Evolutionary conservation across 176 grass and related monocot species (phyloP), one percentile per base, ranked within the genome.

Genomic region (Oryza longistaminata): DNA sequence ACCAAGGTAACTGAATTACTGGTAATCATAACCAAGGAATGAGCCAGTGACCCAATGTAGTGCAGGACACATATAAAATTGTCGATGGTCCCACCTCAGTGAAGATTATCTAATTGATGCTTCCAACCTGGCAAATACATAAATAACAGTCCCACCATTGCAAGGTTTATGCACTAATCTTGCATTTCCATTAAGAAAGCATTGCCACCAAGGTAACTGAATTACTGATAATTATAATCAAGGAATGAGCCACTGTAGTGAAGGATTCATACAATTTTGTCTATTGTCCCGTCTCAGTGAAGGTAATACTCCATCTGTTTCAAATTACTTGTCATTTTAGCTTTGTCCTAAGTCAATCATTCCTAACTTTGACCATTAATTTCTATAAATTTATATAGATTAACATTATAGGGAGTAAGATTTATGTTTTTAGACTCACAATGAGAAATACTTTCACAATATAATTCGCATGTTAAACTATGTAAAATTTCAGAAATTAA

Each of bases 31-130:
- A 73, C 66, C 60, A 42, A 71, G 10, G 48, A 42, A 73, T 60
- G 58, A 22, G 8, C 49, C 15, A 52, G 49, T 45, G 8, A 1
- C 71, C 25, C n/a, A 11, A 49, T 60, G 16, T 60, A 68, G 11
- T 45, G 64, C 25, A 70, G 48, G 66, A 76, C 69, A 65, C 64
- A 65, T 50, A 39, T 35, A 39, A 37, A 82, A 76, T 44, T 70
- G 71, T 48, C 37, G 79, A 87, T n/a, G 9, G 45, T 35, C 49
- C 71, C 35, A 84, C 52, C 66, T 69, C 49, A 60, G 9, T 48
- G 37, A 77, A 64, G 72, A 24, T 71, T 76, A 16, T 70, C 64
- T 24, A 77, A 69, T 7, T 64, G 48, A 62, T 62, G 58, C 58
- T 24, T 24, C 58, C 58, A 62, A 62, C 58, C n/a, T 62, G 58